Percentiles rank a stretch among this genome's conserved stretches.
These are phyloP conservation scores for Triglochin maritima DNA, from an alignment of 106 monocot species.

Conservation along the genomic window DNA sequence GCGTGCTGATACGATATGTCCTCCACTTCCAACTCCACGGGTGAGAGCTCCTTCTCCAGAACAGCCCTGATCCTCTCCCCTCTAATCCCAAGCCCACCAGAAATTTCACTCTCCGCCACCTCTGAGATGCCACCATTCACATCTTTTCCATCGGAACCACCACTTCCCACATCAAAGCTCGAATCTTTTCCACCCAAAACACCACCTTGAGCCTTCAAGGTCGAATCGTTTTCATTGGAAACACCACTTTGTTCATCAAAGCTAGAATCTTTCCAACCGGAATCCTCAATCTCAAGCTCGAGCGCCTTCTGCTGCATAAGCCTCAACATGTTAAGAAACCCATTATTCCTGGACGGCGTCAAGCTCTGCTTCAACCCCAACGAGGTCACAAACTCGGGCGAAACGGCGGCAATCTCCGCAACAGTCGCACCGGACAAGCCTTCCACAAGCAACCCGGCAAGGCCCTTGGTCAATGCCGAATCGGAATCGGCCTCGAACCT, in stretches of 20 bases:
- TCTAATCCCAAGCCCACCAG: constrained; percentile 29
- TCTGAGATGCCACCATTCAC: not conserved
- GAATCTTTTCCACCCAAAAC: not conserved
- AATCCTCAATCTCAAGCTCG: constrained; percentile 11
- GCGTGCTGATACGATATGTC: constrained; percentile 75
- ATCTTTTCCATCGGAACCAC: not conserved
- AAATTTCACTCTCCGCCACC: constrained; percentile 1
- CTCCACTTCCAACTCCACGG: constrained; percentile 51
- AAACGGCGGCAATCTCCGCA: constrained; percentile 24
- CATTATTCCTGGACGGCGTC: constrained; percentile 75
- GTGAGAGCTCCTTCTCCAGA: constrained; percentile 36
- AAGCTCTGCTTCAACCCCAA: constrained; percentile 76
- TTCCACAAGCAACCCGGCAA: constrained; percentile 62
- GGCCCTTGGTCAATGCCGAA: constrained; percentile 62
- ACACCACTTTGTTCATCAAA: constrained; percentile 6
- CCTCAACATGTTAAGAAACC: constrained; percentile 76
- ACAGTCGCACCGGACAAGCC: constrained; percentile 50
- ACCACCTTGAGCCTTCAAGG: constrained; percentile 2
- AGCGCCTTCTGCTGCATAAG: constrained; percentile 79
- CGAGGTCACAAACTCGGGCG: constrained; percentile 54
- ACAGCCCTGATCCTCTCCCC: constrained; percentile 50
- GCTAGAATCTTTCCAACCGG: not conserved
- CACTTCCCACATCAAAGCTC: constrained; percentile 1
- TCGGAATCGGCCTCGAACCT: constrained; percentile 85
- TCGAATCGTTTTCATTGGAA: not conserved